phyloP scores from a whole-genome alignment of 345 rosid species.

The Zanthoxylum bungeanum region DNA sequence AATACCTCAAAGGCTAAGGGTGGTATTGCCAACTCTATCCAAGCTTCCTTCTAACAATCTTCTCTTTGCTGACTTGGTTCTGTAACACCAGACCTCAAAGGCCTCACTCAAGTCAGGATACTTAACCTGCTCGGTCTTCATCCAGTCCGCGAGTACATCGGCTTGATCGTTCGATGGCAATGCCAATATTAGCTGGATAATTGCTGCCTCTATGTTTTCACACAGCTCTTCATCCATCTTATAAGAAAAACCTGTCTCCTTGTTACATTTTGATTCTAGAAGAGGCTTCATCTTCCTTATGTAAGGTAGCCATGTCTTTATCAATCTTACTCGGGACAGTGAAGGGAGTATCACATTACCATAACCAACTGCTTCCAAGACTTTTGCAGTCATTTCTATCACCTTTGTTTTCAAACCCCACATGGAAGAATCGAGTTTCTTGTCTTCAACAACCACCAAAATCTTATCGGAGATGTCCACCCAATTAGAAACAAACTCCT shows the following conservation, averaged over 20 bases:
- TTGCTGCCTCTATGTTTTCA: conserved; percentile 74
- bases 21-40: conserved; percentile 33
- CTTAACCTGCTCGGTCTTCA: conserved; percentile 54
- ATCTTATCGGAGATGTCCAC: conserved; percentile 46
- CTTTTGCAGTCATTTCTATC: conserved; percentile 75
- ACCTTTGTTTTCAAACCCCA: conserved; percentile 76
- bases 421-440: conserved; percentile 46
- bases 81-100: too few relatives aligned
- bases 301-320: conserved; percentile 84
- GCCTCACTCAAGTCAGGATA: conserved; percentile 95
- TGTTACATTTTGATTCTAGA: conserved; percentile 42
- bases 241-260: conserved; percentile 42
- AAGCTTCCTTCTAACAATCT: conserved; percentile 65
- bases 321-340: conserved; percentile 41
- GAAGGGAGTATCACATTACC: conserved; percentile 77
- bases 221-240: conserved; percentile 85
- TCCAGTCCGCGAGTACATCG: conserved; percentile 83
- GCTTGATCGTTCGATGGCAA: conserved; percentile 88
- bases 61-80: conserved; percentile 95
- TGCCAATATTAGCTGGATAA: conserved; percentile 67
- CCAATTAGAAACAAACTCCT: conserved; percentile 80
- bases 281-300: conserved; percentile 74
- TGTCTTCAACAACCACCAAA: conserved; percentile 49
- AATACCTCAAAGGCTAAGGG: conserved; percentile 32
- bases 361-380: conserved; percentile 86